Percentiles rank a stretch among this genome's conserved stretches.
Conservation (phyloP, 495 filamentous ascomycete genomes). For the Neurospora tetraspora region DNA sequence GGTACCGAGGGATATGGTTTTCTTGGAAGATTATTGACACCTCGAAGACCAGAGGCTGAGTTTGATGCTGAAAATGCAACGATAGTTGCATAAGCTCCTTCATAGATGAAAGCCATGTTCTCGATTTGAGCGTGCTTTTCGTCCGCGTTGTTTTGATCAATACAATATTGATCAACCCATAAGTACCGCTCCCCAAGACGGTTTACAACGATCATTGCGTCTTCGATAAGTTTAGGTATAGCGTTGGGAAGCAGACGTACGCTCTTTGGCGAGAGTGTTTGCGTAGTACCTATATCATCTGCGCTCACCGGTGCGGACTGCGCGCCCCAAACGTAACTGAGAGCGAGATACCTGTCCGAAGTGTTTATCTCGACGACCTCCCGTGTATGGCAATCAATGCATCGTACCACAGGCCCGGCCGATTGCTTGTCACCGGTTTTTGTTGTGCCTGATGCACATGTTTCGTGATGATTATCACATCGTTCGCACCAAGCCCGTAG, state of each 20-base stretch:
- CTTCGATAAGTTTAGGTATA: neutral
- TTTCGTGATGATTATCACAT: neutral
- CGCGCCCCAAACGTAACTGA: neutral
- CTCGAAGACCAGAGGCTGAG: neutral
- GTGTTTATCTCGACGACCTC: neutral
- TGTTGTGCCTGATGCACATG: neutral
- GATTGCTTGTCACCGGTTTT: neutral
- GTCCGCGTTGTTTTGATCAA: neutral
- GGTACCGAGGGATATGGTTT: neutral
- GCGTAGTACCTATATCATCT: neutral
- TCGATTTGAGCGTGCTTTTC: neutral
- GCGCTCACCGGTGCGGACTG: neutral
- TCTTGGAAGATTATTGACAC: neutral
- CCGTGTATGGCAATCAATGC: neutral
- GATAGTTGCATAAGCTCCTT: neutral
- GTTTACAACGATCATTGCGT: neutral
- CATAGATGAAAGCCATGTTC: neutral
- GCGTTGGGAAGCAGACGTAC: neutral
- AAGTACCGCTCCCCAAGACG: constrained; percentile 2
- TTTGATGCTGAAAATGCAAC: neutral
- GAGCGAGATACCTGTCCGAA: neutral
- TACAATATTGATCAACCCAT: constrained; percentile 8
- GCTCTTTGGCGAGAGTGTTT: accelerated
- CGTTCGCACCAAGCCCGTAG: neutral
- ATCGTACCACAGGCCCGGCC: neutral